A percentile compares a stretch with the other conserved stretches of the same genome.
phyloP scores from a whole-genome alignment of 2,329 filamentous ascomycete genomes.

The Shiraia sp. region DNA sequence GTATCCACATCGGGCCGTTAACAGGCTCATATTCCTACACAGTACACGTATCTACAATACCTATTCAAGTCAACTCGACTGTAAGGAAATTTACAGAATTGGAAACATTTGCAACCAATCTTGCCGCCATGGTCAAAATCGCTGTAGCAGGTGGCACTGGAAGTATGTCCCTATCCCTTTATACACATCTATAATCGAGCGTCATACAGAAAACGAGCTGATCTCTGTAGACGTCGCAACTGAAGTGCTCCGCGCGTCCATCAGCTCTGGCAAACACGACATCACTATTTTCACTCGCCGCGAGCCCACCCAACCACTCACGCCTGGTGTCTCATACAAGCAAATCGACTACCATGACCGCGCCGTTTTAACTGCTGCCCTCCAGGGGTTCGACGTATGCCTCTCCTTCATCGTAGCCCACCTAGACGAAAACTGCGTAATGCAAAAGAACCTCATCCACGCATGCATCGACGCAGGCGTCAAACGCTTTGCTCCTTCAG shows the following conservation, averaged over 20 bases:
- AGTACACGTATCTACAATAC: too few relatives aligned
- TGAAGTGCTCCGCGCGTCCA: slow-evolving; percentile 57
- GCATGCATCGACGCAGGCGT: slow-evolving; percentile 37
- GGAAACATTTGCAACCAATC: not conserved
- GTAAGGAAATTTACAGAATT: not conserved
- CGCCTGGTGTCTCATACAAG: slow-evolving; percentile 45
- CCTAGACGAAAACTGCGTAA: slow-evolving; percentile 24
- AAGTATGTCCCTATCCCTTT: slow-evolving; percentile 26
- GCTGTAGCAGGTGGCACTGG: slow-evolving; percentile 43
- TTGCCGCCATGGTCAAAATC: slow-evolving; percentile 36
- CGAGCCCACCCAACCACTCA: slow-evolving; percentile 7
- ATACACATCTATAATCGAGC: not conserved
- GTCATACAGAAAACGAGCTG: not conserved
- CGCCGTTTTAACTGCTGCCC: slow-evolving; percentile 38
- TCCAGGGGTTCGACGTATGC: slow-evolving; percentile 55
- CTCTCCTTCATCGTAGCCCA: slow-evolving; percentile 49
- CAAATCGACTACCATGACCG: slow-evolving; percentile 52
- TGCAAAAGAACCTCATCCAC: slow-evolving; percentile 38
- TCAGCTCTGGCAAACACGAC: slow-evolving; percentile 56
- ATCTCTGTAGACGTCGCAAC: slow-evolving; percentile 53
- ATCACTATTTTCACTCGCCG: slow-evolving; percentile 57
- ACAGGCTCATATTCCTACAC: too few relatives aligned
- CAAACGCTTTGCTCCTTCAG: slow-evolving; percentile 33
- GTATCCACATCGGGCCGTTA: too few relatives aligned
- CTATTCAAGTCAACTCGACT: too few relatives aligned